Conservation (phyloP, 2,329 filamentous ascomycete genomes). For the Trichoderma sp. region DNA sequence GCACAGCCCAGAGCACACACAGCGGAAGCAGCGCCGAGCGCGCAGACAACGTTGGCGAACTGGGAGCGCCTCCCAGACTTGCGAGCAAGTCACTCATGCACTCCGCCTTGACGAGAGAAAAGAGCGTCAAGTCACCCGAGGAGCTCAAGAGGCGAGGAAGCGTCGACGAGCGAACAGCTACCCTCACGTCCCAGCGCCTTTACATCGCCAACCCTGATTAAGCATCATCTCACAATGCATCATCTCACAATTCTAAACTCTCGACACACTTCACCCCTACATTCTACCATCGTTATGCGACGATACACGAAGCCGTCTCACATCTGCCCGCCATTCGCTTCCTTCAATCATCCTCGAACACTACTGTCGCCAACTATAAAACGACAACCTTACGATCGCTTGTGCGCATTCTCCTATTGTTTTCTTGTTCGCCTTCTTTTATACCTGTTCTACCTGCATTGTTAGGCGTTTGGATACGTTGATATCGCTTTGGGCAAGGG, state of each 20-base stretch:
- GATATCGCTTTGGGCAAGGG: conserved; percentile 29
- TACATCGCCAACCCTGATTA: conserved; percentile 86
- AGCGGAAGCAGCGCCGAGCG: conserved; percentile 63
- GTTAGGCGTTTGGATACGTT: conserved; percentile 31
- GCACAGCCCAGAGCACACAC: conserved; percentile 53
- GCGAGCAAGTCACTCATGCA: conserved; percentile 62
- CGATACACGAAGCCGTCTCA: conserved; percentile 32
- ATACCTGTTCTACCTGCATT: conserved; percentile 28
- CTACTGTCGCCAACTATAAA: conserved; percentile 6
- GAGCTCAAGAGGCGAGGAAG: conserved; percentile 77
- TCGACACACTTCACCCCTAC: neutral
- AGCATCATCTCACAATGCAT: neutral
- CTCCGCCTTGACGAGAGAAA: conserved; percentile 62
- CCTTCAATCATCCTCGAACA: neutral
- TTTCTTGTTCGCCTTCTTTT: neutral
- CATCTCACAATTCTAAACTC: neutral
- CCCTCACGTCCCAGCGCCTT: conserved; percentile 70
- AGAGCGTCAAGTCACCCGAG: conserved; percentile 67
- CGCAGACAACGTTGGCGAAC: conserved; percentile 62
- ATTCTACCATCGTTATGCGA: conserved; percentile 14
- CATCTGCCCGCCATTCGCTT: conserved; percentile 24
- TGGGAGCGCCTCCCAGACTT: conserved; percentile 52
- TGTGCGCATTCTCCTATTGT: neutral
- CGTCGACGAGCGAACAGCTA: conserved; percentile 80
- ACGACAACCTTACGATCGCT: conserved; percentile 16